Conservation (phyloP, 805 yeast species). For the Wickerhamomyces subpelliculosus region DNA sequence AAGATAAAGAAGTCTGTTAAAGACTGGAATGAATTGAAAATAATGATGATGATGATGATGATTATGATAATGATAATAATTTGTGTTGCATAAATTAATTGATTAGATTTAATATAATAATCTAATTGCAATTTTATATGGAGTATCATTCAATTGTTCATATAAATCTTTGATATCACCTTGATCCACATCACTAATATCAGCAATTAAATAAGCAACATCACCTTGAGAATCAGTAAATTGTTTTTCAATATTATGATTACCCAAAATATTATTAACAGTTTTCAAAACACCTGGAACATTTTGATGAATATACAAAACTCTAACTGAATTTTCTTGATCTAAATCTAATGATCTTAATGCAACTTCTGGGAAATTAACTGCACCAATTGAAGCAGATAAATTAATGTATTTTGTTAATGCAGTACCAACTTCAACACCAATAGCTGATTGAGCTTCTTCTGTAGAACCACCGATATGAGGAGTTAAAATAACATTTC, state of each 20-base stretch:
- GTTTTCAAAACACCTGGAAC: constrained; percentile 98
- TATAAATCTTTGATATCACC: constrained; percentile 80
- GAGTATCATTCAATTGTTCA: constrained; percentile 81
- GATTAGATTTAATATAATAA: constrained; percentile 74
- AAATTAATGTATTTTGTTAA: constrained; percentile 90
- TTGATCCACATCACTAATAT: constrained; percentile 76
- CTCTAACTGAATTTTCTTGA: constrained; percentile 85
- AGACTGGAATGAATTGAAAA: not conserved
- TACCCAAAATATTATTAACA: constrained; percentile 90
- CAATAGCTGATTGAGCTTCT: constrained; percentile 97
- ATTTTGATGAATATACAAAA: constrained; percentile 91
- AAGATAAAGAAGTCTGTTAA: not conserved
- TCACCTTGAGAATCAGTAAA: constrained; percentile 96
- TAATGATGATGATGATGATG: not conserved
- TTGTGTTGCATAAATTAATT: too few species aligned
- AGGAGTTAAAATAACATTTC: constrained; percentile 90
- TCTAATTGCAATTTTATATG: constrained; percentile 86
- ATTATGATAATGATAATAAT: not conserved
- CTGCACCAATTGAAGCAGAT: constrained; percentile 92
- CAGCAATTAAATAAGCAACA: constrained; percentile 97
- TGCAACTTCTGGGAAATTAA: constrained; percentile 97
- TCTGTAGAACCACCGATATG: constrained; percentile 99
- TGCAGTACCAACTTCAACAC: constrained; percentile 87
- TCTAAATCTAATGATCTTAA: constrained; percentile 83
- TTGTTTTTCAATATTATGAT: constrained; percentile 96